Percentiles rank a stretch among this genome's conserved stretches.
Evolutionary conservation across 495 filamentous ascomycete genomes (phyloP).

Genomic region (Chaetomium fimeti): DNA sequence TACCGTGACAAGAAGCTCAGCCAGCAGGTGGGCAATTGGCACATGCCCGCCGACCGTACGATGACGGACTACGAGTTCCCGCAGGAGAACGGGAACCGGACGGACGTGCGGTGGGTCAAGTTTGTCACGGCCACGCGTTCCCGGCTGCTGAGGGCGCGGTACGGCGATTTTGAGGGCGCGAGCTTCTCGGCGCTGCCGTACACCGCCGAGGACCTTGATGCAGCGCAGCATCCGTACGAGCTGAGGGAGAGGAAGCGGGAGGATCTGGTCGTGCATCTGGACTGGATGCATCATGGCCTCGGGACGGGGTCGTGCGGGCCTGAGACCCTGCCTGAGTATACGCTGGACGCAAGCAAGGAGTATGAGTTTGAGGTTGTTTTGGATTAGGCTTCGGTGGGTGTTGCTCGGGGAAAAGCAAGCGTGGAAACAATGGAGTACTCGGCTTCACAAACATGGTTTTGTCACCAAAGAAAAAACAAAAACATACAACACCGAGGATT

Average conservation of each 20-base stretch:
- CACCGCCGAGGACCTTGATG: slow-evolving; percentile 53
- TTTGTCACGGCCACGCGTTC: slow-evolving; percentile 27
- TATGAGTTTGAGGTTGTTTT: slow-evolving; percentile 51
- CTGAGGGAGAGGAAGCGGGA: slow-evolving; percentile 45
- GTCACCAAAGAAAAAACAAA: too few relatives aligned
- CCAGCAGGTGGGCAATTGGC: slow-evolving; percentile 55
- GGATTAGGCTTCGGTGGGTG: slow-evolving; percentile 31
- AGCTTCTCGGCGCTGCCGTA: slow-evolving; percentile 58
- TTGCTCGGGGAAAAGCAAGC: too few relatives aligned
- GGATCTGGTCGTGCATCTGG: slow-evolving; percentile 58
- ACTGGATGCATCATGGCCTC: slow-evolving; percentile 58
- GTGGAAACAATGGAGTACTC: too few relatives aligned
- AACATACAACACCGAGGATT: too few relatives aligned
- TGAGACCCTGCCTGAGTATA: slow-evolving; percentile 51
- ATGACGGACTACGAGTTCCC: slow-evolving; percentile 59
- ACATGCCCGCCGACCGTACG: background rate
- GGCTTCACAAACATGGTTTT: too few relatives aligned
- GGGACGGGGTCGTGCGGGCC: slow-evolving; percentile 55
- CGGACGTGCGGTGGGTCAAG: slow-evolving; percentile 60
- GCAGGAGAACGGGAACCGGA: slow-evolving; percentile 64
- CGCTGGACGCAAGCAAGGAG: slow-evolving; percentile 43
- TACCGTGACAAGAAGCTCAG: slow-evolving; percentile 63
- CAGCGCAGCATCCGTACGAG: slow-evolving; percentile 60
- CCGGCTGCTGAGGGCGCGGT: slow-evolving; percentile 40
- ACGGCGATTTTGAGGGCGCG: slow-evolving; percentile 43